These are phyloP conservation scores for Linnemannia zychae DNA, from an alignment of 192 early-diverging fungal species.

Conservation along the genomic window DNA sequence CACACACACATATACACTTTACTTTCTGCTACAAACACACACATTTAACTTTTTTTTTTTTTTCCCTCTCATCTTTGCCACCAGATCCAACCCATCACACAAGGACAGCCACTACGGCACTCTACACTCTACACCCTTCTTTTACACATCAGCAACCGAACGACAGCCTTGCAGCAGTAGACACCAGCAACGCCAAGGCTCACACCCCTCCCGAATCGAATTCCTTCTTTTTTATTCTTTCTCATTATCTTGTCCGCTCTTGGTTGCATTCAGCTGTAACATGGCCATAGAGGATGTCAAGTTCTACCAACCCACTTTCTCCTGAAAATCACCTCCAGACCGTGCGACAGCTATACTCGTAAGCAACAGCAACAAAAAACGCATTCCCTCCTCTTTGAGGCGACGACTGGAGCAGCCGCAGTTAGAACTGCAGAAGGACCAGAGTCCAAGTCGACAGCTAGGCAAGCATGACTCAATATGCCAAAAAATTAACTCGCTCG, in stretches of 20 bases:
- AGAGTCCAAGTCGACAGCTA: not conserved
- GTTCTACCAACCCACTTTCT: slow-evolving; percentile 46
- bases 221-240: not conserved
- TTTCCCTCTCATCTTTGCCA: not conserved
- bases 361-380: not conserved
- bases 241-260: not conserved
- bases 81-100: not conserved
- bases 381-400: no score
- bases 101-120: not conserved
- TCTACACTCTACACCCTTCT: not conserved
- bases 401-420: no score
- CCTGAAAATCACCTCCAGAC: slow-evolving; percentile 49
- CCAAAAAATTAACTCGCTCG: no score
- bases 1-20: not conserved
- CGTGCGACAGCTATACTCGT: slow-evolving; percentile 55
- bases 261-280: slow-evolving; percentile 32
- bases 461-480: not conserved
- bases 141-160: not conserved
- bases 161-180: not conserved
- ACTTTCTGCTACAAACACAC: no score
- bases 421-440: not conserved
- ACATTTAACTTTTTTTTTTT: not conserved
- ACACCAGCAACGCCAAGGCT: not conserved
- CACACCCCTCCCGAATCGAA: not conserved
- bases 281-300: slow-evolving; percentile 61